Conservation (phyloP, 2,329 filamentous ascomycete genomes). For the Chaetothyriales sp. region DNA sequence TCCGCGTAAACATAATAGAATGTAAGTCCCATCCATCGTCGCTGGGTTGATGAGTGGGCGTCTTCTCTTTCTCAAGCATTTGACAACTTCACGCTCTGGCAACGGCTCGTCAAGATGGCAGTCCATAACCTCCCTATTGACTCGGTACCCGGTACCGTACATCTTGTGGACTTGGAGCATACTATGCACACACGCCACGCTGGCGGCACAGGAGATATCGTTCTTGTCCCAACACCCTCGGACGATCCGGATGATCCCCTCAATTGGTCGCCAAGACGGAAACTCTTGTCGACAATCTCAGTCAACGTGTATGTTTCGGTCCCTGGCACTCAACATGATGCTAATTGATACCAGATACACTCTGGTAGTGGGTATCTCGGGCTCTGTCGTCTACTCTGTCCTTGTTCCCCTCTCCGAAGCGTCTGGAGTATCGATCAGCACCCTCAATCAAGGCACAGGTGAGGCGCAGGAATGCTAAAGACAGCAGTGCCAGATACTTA, state of each 20-base stretch:
- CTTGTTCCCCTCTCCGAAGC: constrained; percentile 28
- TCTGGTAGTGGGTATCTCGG: constrained; percentile 22
- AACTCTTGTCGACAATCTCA: constrained; percentile 22
- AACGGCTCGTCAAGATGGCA: too few relatives aligned
- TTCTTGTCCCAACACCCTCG: constrained; percentile 26
- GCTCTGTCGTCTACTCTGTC: constrained; percentile 24
- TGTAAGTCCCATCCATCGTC: too few relatives aligned
- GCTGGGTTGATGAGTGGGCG: too few relatives aligned
- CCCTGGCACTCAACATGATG: too few relatives aligned
- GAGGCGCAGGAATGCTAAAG: too few relatives aligned
- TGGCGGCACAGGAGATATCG: constrained; percentile 18
- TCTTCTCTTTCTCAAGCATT: too few relatives aligned
- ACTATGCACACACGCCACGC: constrained; percentile 17
- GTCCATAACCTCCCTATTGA: too few relatives aligned
- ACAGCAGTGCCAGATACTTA: not conserved
- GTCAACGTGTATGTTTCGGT: constrained; percentile 26
- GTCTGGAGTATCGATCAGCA: constrained; percentile 29
- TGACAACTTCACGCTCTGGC: too few relatives aligned
- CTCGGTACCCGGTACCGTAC: constrained; percentile 29
- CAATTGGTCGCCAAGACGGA: constrained; percentile 25
- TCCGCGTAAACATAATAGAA: too few relatives aligned
- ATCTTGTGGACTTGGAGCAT: constrained; percentile 24
- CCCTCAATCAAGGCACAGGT: constrained; percentile 35
- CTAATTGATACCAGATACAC: constrained; percentile 27
- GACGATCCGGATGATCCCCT: constrained; percentile 29